Evolutionary conservation across 176 grass and related monocot species (phyloP).

Genomic region (Zoysia pacifica): DNA sequence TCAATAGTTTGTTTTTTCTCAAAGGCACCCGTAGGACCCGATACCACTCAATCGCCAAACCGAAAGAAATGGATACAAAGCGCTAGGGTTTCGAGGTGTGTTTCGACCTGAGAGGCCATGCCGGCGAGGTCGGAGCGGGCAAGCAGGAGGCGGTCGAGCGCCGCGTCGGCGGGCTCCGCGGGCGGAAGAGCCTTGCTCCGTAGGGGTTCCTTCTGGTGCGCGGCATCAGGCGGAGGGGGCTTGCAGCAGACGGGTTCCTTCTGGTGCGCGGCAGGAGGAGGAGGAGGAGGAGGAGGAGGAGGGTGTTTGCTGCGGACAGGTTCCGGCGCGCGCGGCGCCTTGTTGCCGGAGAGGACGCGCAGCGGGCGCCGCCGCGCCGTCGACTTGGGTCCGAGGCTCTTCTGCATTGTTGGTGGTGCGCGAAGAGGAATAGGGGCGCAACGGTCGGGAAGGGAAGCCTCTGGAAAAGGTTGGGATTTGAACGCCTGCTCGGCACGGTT

Average conservation of each 20-base stretch:
- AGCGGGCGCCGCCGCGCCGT: slow-evolving; percentile 61
- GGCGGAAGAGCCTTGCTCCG: slow-evolving; percentile 31
- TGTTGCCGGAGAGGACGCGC: slow-evolving; percentile 49
- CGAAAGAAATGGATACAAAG: background rate
- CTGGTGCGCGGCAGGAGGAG: background rate
- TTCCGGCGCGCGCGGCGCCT: slow-evolving; percentile 15
- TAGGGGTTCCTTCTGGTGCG: slow-evolving; percentile 18
- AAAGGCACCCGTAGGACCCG: background rate
- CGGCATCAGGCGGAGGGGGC: slow-evolving; percentile 1
- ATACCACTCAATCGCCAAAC: background rate
- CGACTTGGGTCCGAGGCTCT: slow-evolving; percentile 49
- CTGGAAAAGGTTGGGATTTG: slow-evolving; percentile 6
- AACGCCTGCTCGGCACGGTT: background rate
- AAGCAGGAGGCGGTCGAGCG: slow-evolving; percentile 57
- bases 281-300: background rate
- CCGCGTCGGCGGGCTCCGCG: slow-evolving; percentile 17
- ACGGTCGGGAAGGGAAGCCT: slow-evolving; percentile 48
- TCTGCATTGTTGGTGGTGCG: slow-evolving; percentile 41
- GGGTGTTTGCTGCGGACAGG: slow-evolving; percentile 33
- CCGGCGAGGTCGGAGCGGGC: slow-evolving; percentile 44
- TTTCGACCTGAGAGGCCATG: slow-evolving; percentile 52
- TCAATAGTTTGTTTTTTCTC: background rate
- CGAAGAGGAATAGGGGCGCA: background rate
- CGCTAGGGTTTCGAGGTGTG: background rate
- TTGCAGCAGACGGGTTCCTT: slow-evolving; percentile 24